Base-by-base conservation (phyloP, 805 yeast species). In the Yamadazyma sp. region DNA sequence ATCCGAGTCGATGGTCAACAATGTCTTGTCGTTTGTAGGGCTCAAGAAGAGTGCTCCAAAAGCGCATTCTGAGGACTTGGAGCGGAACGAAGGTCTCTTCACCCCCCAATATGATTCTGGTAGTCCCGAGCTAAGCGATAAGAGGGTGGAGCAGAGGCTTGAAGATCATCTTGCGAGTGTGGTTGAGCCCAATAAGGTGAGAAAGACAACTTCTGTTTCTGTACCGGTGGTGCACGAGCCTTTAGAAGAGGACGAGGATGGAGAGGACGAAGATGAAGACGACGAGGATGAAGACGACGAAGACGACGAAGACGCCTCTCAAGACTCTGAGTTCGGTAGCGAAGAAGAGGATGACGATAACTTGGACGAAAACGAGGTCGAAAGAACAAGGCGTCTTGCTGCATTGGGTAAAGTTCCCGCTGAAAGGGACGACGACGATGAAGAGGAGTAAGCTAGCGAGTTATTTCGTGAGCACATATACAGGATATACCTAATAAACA, bases 311-410 rank as follows among this genome's bases (percentile, higher is more conserved):
- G 46, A 44, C 14, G 36, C 40, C 7, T 37, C 47, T 7, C 58
- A 50, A 5, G 60, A 33, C 16, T 35, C 42, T 9, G 38, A 36
- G 10, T 47, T 42, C 12, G 54, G 44, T 2, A 58, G 52, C 6
- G 57, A 46, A 4, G 53, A 48, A n/a, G 50, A 44, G 8, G 51
- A 47, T 29, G 53, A 55, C 4, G 55, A 52, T 3, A 60, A 52
- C 18, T 49, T 42, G 17, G 67, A 45, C 16, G 90, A 83, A 54
- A 81, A 88, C 0, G 82, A 70, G n/a, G 77, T 79, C 16, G 90
- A 84, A 55, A 71, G 76, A 40, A 65, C 67, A 26, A 73, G 90
- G 49, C 70, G 90, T 41, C 57, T 84, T 39, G 74, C 76, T 4
- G 82, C 82, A 0, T 59, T 77, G 42, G 82, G 82, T 2, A 57